Conservation (phyloP, 2,329 filamentous ascomycete species). For the Sporothrix luriei region DNA sequence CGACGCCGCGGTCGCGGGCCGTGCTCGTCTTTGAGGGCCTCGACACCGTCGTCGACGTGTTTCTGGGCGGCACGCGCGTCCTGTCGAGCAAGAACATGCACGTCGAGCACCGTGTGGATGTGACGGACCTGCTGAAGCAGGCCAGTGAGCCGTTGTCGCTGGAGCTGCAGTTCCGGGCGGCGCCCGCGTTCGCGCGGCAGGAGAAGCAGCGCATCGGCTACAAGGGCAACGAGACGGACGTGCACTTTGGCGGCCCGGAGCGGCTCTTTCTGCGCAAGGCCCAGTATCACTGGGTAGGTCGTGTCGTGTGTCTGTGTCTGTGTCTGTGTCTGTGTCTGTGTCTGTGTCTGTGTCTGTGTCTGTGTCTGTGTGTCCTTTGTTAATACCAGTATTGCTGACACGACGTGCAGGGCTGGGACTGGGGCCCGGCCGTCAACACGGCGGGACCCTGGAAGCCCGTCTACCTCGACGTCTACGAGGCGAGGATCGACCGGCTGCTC, state of each 20-base stretch:
- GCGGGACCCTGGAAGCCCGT: slow-evolving; percentile 54
- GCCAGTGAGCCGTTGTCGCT: neutral
- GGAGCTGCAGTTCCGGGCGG: slow-evolving; percentile 47
- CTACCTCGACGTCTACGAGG: slow-evolving; percentile 15
- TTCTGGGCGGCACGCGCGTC: slow-evolving; percentile 31
- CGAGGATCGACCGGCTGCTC: neutral
- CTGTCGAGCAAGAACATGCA: slow-evolving; percentile 4
- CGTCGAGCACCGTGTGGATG: neutral
- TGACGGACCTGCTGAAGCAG: neutral
- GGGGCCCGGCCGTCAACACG: slow-evolving; percentile 66
- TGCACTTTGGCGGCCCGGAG: slow-evolving; percentile 57
- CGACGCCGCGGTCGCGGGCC: slow-evolving; percentile 37
- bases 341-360: too few species aligned
- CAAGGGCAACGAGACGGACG: slow-evolving; percentile 67
- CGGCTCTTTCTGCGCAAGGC: slow-evolving; percentile 40
- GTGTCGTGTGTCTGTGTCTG: too few species aligned
- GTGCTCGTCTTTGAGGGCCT: slow-evolving; percentile 65
- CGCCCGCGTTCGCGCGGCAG: slow-evolving; percentile 39
- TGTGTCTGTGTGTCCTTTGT: too few species aligned
- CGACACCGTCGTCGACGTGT: slow-evolving; percentile 64
- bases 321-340: too few species aligned
- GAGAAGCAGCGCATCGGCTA: slow-evolving; percentile 49
- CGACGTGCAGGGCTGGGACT: slow-evolving; percentile 67
- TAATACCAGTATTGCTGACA: too few species aligned
- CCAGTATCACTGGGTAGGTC: slow-evolving; percentile 27